Base-by-base conservation (phyloP, 2,329 filamentous ascomycete genomes). In the Curvularia eragrostidis region DNA sequence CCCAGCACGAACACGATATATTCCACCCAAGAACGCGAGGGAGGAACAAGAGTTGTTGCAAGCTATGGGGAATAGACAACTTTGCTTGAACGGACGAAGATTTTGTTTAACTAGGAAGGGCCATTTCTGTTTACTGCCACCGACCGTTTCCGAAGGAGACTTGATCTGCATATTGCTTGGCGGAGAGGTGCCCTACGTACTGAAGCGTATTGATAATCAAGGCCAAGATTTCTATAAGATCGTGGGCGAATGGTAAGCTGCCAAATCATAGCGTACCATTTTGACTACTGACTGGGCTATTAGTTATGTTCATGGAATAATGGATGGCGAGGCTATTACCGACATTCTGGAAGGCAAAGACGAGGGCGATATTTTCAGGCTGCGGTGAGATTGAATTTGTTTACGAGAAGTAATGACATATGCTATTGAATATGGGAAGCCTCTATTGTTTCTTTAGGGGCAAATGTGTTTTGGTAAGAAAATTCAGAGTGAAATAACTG, bases 301-400 rank as follows among this genome's bases (percentile, higher is more conserved):
- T 36, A 48, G 30, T 36, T 48, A 48, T 48, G 46, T 48, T n/a
- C 30, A 48, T 48, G 46, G 46, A 38, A 48, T 48, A 18, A 48
- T 48, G 46, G 46, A 48, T 48, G 30, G 46, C 23, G 46, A 48
- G 18, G 46, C 30, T 48, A 34, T 48, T 32, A 19, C n/a, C 13
- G 44, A 48, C 13, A 23, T 48, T 48, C 5, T 36, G 12, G 28
- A 48, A 38, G 46, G 46, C 7, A 46, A 24, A 42, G 19, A 30
- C 1, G 24, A 30, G 24, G 8, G 12, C 7, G 42, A 46, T 43
- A 7, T 43, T 3, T 46, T 30, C 42, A 30, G n/a, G 42, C 42
- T 46, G 8, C 9, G 42, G 1, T 46, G 23, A 30, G 3, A 24
- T 8, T 19, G 3, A 18, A 30, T 46, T 10, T 46, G 26, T 19